A percentile compares a stretch with the other conserved stretches of the same genome.
Evolutionary conservation across 257 asterid genomes (phyloP).

Genomic region (Petrea volubilis): DNA sequence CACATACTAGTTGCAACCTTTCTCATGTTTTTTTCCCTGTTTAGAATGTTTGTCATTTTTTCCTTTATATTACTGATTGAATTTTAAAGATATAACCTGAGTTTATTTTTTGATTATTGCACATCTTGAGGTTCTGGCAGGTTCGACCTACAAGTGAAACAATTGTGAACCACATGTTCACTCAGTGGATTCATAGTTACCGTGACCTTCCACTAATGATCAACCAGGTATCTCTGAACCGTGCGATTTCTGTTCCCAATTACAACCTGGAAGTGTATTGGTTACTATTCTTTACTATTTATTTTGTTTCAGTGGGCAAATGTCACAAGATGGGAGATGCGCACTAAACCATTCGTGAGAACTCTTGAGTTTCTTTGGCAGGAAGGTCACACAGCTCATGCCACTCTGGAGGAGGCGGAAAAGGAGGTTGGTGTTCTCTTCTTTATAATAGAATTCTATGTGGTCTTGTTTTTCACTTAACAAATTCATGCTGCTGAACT

Average conservation of each 20-base stretch:
- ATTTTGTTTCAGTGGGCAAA: constrained; percentile 82
- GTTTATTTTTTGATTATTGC: constrained; percentile 64
- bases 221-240: constrained; percentile 68
- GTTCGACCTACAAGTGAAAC: constrained; percentile 99
- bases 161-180: constrained; percentile 98
- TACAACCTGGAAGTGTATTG: not conserved
- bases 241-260: constrained; percentile 15
- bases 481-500: constrained; percentile 37
- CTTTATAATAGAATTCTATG: not conserved
- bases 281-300: constrained; percentile 8
- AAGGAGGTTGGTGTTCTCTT: constrained; percentile 61
- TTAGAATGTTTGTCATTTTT: not conserved
- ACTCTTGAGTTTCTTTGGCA: constrained; percentile 98
- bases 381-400: constrained; percentile 99
- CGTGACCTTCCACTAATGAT: constrained; percentile 99
- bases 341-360: constrained; percentile 92
- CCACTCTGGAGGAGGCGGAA: constrained; percentile 91
- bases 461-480: constrained; percentile 32
- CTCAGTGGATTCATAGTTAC: constrained; percentile 98
- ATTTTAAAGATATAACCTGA: constrained; percentile 38
- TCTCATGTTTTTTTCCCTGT: not conserved
- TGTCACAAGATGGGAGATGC: constrained; percentile 99
- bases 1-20: constrained; percentile 24
- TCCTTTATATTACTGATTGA: constrained; percentile 14
- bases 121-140: constrained; percentile 93